A percentile compares a stretch with the other conserved stretches of the same genome.
phyloP scores from a whole-genome alignment of 176 grass and related monocot genomes.

The Poa annua region DNA sequence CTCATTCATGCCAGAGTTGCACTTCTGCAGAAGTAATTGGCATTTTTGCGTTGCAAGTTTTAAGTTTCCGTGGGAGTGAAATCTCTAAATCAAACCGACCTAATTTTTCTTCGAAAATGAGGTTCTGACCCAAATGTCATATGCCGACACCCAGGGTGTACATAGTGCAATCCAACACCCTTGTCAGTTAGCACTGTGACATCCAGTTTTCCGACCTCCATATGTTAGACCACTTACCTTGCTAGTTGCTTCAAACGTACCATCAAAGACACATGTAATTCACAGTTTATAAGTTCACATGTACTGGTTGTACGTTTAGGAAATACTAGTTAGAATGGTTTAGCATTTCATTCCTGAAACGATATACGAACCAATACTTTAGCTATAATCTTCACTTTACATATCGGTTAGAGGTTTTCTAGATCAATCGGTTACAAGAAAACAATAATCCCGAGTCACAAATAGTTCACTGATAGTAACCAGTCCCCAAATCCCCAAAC shows the following conservation, averaged over 20 bases:
- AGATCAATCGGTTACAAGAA: neutral
- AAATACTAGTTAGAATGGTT: neutral
- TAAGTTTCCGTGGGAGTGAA: neutral
- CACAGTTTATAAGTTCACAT: neutral
- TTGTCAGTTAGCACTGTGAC: neutral
- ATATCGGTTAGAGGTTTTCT: neutral
- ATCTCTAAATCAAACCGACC: neutral
- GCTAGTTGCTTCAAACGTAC: neutral
- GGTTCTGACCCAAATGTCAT: neutral
- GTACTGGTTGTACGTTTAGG: neutral
- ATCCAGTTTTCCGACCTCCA: neutral
- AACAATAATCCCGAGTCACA: neutral
- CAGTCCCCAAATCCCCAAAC: neutral
- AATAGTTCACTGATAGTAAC: neutral
- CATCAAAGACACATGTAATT: neutral
- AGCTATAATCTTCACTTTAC: conserved; percentile 12
- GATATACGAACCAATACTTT: neutral
- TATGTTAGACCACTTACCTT: neutral
- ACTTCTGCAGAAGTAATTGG: neutral
- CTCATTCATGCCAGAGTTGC: neutral
- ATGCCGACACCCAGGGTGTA: neutral
- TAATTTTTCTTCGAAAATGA: neutral
- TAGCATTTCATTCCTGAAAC: neutral
- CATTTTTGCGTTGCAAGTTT: neutral
- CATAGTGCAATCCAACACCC: neutral